These are phyloP conservation scores for Starmerella asiatica DNA, from an alignment of 805 yeast species.

Conservation along the genomic window DNA sequence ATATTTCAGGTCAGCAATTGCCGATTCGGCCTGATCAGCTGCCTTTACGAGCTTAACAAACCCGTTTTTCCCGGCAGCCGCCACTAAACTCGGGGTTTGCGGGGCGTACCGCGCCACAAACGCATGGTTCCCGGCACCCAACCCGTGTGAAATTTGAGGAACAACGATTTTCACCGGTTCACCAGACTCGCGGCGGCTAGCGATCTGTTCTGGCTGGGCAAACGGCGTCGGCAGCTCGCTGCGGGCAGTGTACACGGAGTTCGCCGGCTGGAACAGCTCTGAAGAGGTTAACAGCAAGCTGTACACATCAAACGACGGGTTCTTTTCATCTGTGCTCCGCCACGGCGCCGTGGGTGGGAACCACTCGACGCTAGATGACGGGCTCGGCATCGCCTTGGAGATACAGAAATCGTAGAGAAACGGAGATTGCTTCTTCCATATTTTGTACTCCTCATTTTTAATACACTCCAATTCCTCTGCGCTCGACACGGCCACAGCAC, in stretches of 20 bases:
- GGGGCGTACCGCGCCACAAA: constrained; percentile 38
- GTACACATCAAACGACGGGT: constrained; percentile 25
- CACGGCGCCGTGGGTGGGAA: constrained; percentile 34
- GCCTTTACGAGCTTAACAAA: constrained; percentile 20
- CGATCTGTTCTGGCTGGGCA: constrained; percentile 33
- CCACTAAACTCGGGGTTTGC: constrained; percentile 33
- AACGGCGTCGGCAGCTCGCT: constrained; percentile 26
- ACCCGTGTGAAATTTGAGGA: constrained; percentile 1
- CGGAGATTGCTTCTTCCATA: constrained; percentile 55
- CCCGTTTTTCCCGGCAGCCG: constrained; percentile 39
- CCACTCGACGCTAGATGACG: constrained; percentile 49
- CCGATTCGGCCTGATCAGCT: too few species aligned
- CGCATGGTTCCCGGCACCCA: constrained; percentile 9
- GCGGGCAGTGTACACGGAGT: constrained; percentile 32
- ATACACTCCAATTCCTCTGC: constrained; percentile 16
- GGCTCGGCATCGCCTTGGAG: constrained; percentile 46
- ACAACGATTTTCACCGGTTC: constrained; percentile 21
- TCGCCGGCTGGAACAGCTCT: constrained; percentile 27
- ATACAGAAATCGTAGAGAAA: constrained; percentile 42
- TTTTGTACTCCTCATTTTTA: constrained; percentile 33
- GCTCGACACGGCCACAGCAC: background rate
- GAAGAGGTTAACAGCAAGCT: constrained; percentile 49
- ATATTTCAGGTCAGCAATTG: constrained; percentile 32
- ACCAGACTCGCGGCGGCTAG: constrained; percentile 56
- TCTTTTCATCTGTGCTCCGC: background rate